phyloP scores from a whole-genome alignment of 306 rosid species.

The Parietaria judaica region DNA sequence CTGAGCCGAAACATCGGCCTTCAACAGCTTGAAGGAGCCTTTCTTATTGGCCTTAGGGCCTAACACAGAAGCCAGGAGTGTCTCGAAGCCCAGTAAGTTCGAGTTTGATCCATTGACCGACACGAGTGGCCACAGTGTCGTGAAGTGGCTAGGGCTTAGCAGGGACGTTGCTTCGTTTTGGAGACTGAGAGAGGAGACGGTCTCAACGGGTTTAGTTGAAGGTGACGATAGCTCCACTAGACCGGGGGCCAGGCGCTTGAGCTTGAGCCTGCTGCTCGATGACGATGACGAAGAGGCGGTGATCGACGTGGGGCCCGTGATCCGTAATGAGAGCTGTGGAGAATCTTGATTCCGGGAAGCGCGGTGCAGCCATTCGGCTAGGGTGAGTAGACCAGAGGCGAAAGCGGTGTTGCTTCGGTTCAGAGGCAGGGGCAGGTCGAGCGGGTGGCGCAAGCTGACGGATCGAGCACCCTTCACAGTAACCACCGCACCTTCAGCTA shows the following conservation, averaged over 20 bases:
- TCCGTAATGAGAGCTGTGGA: constrained; percentile 66
- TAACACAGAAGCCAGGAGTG: constrained; percentile 54
- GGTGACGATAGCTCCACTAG: constrained; percentile 79
- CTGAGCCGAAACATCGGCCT: constrained; percentile 83
- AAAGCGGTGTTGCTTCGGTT: constrained; percentile 49
- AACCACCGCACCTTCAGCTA: constrained; percentile 97
- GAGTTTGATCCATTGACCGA: constrained; percentile 73
- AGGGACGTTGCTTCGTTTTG: constrained; percentile 47
- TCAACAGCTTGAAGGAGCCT: constrained; percentile 81
- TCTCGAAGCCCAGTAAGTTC: constrained; percentile 70
- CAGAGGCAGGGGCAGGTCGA: constrained; percentile 70
- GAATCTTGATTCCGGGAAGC: constrained; percentile 42
- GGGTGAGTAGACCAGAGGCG: constrained; percentile 65
- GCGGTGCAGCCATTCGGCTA: constrained; percentile 68
- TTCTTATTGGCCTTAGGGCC: constrained; percentile 58
- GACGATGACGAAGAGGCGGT: constrained; percentile 50
- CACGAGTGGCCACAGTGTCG: constrained; percentile 73
- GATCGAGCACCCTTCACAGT: constrained; percentile 92
- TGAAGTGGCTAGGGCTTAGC: constrained; percentile 52
- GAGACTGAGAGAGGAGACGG: constrained; percentile 32
- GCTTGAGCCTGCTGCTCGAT: constrained; percentile 60
- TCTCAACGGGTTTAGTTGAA: constrained; percentile 28
- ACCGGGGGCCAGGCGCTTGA: constrained; percentile 92
- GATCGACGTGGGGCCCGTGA: constrained; percentile 83
- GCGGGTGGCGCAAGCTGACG: constrained; percentile 81